phyloP scores from a whole-genome alignment of 768 basidiomycete species.

The Phylloporus scabripes region DNA sequence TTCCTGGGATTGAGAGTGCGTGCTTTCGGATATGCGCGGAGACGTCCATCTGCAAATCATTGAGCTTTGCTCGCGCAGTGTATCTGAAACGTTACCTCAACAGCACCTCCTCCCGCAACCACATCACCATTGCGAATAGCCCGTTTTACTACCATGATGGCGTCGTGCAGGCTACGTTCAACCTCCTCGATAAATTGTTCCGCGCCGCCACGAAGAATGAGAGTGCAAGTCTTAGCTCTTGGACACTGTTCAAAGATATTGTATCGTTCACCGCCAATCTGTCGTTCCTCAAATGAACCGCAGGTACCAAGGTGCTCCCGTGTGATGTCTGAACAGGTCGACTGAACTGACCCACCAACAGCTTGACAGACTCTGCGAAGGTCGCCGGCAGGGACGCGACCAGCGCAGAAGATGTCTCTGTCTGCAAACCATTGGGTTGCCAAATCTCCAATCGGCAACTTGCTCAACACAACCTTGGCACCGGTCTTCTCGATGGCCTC shows the following conservation, averaged over 20 bases:
- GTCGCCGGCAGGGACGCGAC: conserved; percentile 86
- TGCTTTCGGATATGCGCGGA: conserved; percentile 91
- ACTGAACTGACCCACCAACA: conserved; percentile 91
- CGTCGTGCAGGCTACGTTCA: conserved; percentile 94
- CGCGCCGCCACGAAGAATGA: conserved; percentile 91
- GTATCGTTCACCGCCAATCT: conserved; percentile 95
- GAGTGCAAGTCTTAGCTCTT: conserved; percentile 91
- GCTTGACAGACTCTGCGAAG: conserved; percentile 93
- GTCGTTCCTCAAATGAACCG: conserved; percentile 85
- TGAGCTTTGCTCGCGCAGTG: neutral
- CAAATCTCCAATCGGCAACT: conserved; percentile 96
- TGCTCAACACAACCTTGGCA: conserved; percentile 95
- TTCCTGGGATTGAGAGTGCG: conserved; percentile 90
- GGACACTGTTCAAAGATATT: conserved; percentile 93
- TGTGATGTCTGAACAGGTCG: conserved; percentile 89
- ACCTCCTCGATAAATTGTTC: conserved; percentile 99
- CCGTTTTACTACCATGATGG: conserved; percentile 99
- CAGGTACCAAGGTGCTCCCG: conserved; percentile 93
- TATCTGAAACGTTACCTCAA: conserved; percentile 58
- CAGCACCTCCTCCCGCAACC: conserved; percentile 96
- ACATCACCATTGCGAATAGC: conserved; percentile 94
- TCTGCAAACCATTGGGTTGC: conserved; percentile 99
- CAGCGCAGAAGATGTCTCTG: conserved; percentile 97
- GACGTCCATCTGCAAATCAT: conserved; percentile 78
- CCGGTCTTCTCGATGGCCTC: conserved; percentile 95